These are phyloP conservation scores for Trypanosoma scelopori DNA, from an alignment of 208 protist species.

Conservation along the genomic window DNA sequence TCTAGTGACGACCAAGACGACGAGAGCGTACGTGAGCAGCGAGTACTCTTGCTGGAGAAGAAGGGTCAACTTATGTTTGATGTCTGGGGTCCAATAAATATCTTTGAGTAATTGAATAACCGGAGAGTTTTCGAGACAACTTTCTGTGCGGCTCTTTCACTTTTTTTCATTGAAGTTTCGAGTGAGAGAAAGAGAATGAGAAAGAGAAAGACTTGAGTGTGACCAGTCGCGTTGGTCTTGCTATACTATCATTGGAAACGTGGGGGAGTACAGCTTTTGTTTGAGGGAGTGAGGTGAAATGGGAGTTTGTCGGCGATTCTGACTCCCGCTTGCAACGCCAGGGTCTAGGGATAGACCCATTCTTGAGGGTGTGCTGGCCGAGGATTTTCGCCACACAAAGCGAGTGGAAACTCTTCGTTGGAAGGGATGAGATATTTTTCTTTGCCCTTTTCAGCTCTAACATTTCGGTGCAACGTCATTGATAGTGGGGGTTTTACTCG, in stretches of 20 bases:
- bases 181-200: background rate
- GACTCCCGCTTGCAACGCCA: background rate
- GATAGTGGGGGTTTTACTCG: background rate
- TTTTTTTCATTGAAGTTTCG: background rate
- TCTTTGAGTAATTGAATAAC: conserved; percentile 36
- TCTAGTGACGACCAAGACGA: conserved; percentile 65
- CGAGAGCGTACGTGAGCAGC: conserved; percentile 68
- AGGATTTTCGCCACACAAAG: no score
- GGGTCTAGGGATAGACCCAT: no score
- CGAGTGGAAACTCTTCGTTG: background rate
- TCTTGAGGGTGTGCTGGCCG: no score
- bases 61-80: conserved; percentile 68
- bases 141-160: background rate
- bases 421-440: background rate
- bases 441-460: background rate
- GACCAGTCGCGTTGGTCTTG: background rate
- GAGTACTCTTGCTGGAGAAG: conserved; percentile 54
- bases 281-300: background rate
- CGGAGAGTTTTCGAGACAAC: background rate
- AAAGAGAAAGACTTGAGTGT: background rate
- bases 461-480: background rate
- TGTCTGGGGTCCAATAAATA: conserved; percentile 65
- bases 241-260: background rate
- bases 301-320: background rate
- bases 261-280: background rate